These are phyloP conservation scores for Pleurotus tuber-regium DNA, from an alignment of 768 basidiomycete genomes.

Conservation along the genomic window DNA sequence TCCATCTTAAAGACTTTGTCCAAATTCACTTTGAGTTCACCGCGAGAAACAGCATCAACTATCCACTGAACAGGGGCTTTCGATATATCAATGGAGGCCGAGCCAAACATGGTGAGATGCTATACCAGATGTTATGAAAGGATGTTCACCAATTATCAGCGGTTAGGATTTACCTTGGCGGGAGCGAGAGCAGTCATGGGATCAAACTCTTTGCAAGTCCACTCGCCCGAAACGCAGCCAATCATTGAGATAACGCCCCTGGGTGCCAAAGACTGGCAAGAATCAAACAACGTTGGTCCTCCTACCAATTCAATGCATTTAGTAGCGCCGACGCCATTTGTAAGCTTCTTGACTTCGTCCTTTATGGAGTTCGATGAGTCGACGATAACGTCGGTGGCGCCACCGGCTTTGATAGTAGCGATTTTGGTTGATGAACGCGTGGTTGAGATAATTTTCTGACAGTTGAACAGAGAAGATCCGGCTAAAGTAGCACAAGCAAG, in stretches of 20 bases:
- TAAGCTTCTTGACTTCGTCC: constrained; percentile 18
- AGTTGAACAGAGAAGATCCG: constrained; percentile 20
- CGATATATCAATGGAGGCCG: constrained; percentile 16
- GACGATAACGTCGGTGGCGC: constrained; percentile 20
- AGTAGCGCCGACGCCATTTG: constrained; percentile 16
- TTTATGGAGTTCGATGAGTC: constrained; percentile 16
- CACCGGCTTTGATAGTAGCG: constrained; percentile 11
- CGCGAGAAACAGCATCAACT: constrained; percentile 19
- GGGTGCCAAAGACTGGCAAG: constrained; percentile 14
- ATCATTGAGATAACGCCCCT: constrained; percentile 18
- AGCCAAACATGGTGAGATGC: constrained; percentile 21
- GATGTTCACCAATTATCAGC: neutral
- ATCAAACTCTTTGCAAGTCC: constrained; percentile 21
- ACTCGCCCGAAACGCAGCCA: constrained; percentile 18
- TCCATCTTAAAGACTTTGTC: constrained; percentile 23
- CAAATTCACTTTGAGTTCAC: constrained; percentile 16
- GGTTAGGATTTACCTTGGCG: constrained; percentile 13
- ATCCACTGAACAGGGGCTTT: constrained; percentile 20
- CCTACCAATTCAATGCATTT: constrained; percentile 24
- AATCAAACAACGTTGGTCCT: constrained; percentile 17
- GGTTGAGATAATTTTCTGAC: constrained; percentile 18
- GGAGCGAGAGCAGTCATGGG: constrained; percentile 17
- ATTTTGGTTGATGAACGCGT: constrained; percentile 19
- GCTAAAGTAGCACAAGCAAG: constrained; percentile 20
- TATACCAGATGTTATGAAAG: neutral